Evolutionary conservation across 371 early-diverging fungal species (phyloP).

Genomic region (Mucor circinelloides): DNA sequence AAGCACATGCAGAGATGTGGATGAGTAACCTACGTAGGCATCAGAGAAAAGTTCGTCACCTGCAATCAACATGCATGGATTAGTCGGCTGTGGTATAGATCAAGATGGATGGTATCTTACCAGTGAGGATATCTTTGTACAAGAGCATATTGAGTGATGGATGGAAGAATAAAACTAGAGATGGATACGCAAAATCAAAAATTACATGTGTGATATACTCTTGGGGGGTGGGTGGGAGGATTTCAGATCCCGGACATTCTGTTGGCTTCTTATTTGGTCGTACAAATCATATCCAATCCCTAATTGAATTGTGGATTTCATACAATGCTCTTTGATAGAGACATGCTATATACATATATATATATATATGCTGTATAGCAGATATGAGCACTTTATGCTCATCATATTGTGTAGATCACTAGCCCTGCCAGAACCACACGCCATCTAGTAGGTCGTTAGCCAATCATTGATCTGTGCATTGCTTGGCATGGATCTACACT

Average conservation of each 20-base stretch:
- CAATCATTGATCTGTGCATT: not conserved
- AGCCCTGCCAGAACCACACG: too few relatives aligned
- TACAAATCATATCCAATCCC: not conserved
- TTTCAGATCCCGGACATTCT: not conserved
- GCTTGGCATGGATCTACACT: not conserved
- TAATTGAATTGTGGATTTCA: too few relatives aligned
- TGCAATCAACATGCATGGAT: constrained; percentile 19
- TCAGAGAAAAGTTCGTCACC: constrained; percentile 93
- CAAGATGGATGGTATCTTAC: constrained; percentile 26
- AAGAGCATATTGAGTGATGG: constrained; percentile 56
- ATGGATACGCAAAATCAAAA: constrained; percentile 5
- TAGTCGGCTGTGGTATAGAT: not conserved
- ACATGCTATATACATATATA: too few relatives aligned
- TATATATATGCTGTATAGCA: too few relatives aligned
- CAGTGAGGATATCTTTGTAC: constrained; percentile 46
- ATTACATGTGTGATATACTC: not conserved
- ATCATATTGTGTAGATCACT: not conserved
- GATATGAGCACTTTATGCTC: too few relatives aligned
- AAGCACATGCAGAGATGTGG: not conserved
- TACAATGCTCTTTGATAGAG: too few relatives aligned
- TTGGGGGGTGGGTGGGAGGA: not conserved
- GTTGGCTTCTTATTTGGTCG: not conserved
- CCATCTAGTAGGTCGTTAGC: not conserved
- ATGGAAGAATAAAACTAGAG: constrained; percentile 24
- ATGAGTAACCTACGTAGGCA: constrained; percentile 65